Evolutionary conservation across 73 alveolate species (phyloP), one percentile per base, ranked within the genome.

Genomic region (Paraurostyla sp.): DNA sequence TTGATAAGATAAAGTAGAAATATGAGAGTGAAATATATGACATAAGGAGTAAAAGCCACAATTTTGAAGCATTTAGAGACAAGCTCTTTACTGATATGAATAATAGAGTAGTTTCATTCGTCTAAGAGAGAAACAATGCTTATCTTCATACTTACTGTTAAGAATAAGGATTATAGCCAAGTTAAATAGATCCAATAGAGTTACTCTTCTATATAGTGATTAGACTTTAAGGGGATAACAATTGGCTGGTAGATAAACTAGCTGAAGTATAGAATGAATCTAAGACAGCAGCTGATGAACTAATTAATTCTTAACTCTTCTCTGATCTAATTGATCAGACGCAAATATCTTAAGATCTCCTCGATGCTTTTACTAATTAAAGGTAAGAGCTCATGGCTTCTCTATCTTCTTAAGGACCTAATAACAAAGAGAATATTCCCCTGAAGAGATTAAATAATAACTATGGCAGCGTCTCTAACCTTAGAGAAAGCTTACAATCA

Each of bases 191-290:
- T 49, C 85, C 92, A 6, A 27, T 87, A 13, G 93, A 87, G 62
- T 25, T 76, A 6, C 56, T 87, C 11, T 22, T 75, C 52, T 87
- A 69, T 48, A 87, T 87, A 0, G 18, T 29, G 46, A 46, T 36
- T n/a, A 49, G 54, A 73, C 30, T 75, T 71, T 38, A 87, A 22
- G 49, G 71, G n/a, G 93, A 87, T 41, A 87, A 87, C 35, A 76
- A 87, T 49, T 87, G 93, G 93, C 76, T 87, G 3, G 89, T 87
- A 9, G 93, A 87, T 46, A 87, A 87, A 32, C 43, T 87, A 22
- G 93, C 89, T 13, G 93, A 87, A 27, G 36, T 40, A 0, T 46
- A 85, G 48, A 82, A 85, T n/a, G 80, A 68, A 33, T 71, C 49
- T 23, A 30, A 3, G 7, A 43, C 23, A 43, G 52, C 51, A 73